A percentile compares a stretch with the other conserved stretches of the same genome.
Conservation (phyloP, 2,329 filamentous ascomycete genomes). For the Fusarium siculi region DNA sequence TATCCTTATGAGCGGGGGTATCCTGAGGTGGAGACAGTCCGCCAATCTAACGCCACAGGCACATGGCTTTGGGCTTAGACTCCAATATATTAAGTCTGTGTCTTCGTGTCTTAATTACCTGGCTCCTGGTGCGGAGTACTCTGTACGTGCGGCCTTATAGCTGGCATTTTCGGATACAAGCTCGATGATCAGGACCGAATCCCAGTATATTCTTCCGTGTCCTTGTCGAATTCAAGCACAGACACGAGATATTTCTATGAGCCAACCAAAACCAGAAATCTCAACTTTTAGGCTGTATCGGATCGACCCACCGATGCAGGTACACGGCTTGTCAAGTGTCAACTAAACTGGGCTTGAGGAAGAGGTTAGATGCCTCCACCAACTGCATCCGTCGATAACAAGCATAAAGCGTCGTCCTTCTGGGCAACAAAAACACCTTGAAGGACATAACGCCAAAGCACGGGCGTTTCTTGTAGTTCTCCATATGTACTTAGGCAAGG, state of each 20-base stretch:
- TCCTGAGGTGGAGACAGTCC: constrained; percentile 29
- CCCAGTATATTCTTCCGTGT: background rate
- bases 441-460: background rate
- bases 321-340: constrained; percentile 29
- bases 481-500: background rate
- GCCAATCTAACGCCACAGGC: constrained; percentile 36
- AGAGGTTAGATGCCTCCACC: constrained; percentile 11
- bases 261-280: background rate
- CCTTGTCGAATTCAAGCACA: background rate
- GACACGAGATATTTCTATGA: background rate
- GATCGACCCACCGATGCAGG: constrained; percentile 36
- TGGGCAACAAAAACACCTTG: background rate
- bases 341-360: constrained; percentile 16
- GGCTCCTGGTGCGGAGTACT: background rate
- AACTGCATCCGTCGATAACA: constrained; percentile 2
- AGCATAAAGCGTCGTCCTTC: constrained; percentile 3
- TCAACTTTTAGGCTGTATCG: constrained; percentile 19
- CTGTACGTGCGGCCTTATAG: background rate
- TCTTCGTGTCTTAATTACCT: background rate
- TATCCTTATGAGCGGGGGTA: constrained; percentile 15
- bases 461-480: background rate
- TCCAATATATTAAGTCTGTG: constrained; percentile 1
- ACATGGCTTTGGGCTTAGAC: constrained; percentile 15
- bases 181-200: background rate
- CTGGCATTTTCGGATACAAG: background rate